phyloP scores from a whole-genome alignment of 805 yeast species.

The Schwanniomyces yamadae region DNA sequence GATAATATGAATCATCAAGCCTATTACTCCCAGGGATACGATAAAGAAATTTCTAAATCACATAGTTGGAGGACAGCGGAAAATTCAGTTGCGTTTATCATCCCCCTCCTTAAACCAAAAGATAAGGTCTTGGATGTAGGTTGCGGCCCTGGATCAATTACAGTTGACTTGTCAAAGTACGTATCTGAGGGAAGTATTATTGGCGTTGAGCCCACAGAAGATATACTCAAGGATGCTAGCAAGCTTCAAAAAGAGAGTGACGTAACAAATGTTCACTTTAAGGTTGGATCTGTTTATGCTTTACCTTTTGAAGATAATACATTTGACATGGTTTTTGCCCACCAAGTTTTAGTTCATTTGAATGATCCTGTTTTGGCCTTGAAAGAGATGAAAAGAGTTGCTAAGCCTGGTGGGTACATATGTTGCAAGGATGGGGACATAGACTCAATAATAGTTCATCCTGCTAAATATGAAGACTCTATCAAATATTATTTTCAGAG shows the following conservation, averaged over 20 bases:
- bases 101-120: constrained; percentile 24
- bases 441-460: constrained; percentile 14
- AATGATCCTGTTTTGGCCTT: constrained; percentile 31
- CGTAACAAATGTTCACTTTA: constrained; percentile 20
- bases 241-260: constrained; percentile 7
- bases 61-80: constrained; percentile 35
- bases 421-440: constrained; percentile 34
- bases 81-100: constrained; percentile 24
- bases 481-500: constrained; percentile 7
- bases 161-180: constrained; percentile 31
- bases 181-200: constrained; percentile 24
- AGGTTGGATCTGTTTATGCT: constrained; percentile 27
- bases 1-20: constrained; percentile 14
- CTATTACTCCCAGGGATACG: constrained; percentile 23
- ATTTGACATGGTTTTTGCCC: constrained; percentile 40
- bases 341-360: constrained; percentile 39
- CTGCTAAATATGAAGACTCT: constrained; percentile 13
- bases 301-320: constrained; percentile 34
- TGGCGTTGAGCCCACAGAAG: constrained; percentile 33
- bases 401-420: constrained; percentile 31
- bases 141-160: constrained; percentile 44
- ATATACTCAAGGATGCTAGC: constrained; percentile 25
- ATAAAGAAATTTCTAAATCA: constrained; percentile 21
- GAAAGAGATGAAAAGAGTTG: constrained; percentile 35
- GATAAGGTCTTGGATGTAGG: constrained; percentile 39